Evolutionary conservation across 768 basidiomycete species (phyloP), one percentile per base, ranked within the genome.

Genomic region (Pulveroboletus sp.): DNA sequence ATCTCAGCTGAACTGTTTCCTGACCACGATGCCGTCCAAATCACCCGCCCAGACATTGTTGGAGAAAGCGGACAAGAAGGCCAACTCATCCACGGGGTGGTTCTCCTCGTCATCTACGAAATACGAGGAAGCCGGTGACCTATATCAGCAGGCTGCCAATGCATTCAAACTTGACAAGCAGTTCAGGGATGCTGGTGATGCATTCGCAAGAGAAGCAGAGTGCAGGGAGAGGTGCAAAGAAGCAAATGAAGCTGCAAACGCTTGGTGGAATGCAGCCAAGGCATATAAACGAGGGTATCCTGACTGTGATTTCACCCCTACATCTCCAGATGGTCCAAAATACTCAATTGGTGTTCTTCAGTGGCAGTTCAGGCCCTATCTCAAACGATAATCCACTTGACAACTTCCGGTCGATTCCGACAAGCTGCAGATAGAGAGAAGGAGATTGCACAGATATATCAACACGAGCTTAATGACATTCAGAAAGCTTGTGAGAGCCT

Each of bases 361-460:
- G 97, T 94, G 66, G 95, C 97, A 39, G 79, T 98, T 31, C 82
- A 88, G 61, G 89, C 94, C 19, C 72, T 98, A 40, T 77, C 82
- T 7, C 85, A 90, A 60, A 92, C 94, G 6, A 87, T 98, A 52
- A 76, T 77, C 17, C 84, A 90, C 63, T 81, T 97, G 39, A 90
- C 90, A 10, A 69, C 88, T 56, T 75, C 76, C 24, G 97, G 97
- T 43, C 84, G 93, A 48, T 99, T 98, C 76, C 76, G 97, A 43
- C 97, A 99, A 68, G 97, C 97, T 19, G 97, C 95, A 6, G 97
- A 99, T 69, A 76, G 97, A 60, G 93, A 97, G 77, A 98, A 95
- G 71, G 90, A 98, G 72, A 94, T 97, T 56, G 97, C 85, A 3
- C 86, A 91, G 64, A 93, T 97, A 53, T 86, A 92, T 70, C 78